These are phyloP conservation scores for Cutaneotrichosporon mucoides DNA, from an alignment of 1,284 basidiomycete genomes.

Conservation along the genomic window DNA sequence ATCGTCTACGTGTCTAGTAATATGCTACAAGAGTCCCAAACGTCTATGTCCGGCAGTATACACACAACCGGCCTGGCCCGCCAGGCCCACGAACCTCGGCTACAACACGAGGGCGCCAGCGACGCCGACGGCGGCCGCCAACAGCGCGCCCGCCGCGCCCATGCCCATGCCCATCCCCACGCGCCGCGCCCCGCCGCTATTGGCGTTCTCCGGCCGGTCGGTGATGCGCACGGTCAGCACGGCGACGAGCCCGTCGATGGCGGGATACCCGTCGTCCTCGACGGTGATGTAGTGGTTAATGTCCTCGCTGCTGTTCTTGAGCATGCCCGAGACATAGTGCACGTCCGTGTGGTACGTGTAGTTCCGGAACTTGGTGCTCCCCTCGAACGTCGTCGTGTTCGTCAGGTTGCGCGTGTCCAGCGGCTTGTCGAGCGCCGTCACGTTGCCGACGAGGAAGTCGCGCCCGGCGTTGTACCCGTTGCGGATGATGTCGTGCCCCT, in stretches of 20 bases:
- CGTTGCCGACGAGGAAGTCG: constrained; percentile 77
- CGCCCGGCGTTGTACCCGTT: constrained; percentile 63
- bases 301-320: constrained; percentile 63
- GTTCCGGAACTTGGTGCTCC: constrained; percentile 29
- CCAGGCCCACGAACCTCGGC: too few relatives aligned
- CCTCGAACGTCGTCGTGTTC: constrained; percentile 52
- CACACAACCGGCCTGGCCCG: too few relatives aligned
- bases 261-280: constrained; percentile 57
- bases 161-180: not conserved
- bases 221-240: constrained; percentile 69
- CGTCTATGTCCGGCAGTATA: too few relatives aligned
- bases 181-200: not conserved
- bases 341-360: constrained; percentile 70
- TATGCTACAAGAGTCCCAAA: too few relatives aligned
- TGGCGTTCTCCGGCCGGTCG: not conserved
- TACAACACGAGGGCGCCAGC: too few relatives aligned
- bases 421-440: constrained; percentile 53
- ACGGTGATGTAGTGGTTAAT: constrained; percentile 75
- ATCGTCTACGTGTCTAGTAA: too few relatives aligned
- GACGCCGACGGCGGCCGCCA: too few relatives aligned
- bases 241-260: constrained; percentile 81
- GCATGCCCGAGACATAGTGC: constrained; percentile 62
- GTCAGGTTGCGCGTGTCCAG: constrained; percentile 57
- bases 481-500: constrained; percentile 58
- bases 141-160: too few relatives aligned